These are phyloP conservation scores for Austroboletus olivaceoglutinosus DNA, from an alignment of 1,284 basidiomycete genomes.

Conservation along the genomic window DNA sequence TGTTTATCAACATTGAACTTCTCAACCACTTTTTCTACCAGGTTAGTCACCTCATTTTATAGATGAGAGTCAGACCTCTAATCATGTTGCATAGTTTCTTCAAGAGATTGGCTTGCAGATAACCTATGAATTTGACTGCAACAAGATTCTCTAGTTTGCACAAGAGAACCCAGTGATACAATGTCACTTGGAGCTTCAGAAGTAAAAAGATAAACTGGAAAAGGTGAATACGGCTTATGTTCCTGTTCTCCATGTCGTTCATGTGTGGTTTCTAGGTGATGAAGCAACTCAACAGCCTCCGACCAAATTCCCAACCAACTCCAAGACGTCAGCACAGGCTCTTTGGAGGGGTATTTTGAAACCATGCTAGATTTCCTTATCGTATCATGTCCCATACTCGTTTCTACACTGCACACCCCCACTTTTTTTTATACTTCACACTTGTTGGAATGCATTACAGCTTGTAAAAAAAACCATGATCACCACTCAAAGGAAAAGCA, in stretches of 20 bases:
- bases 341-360: constrained; percentile 64
- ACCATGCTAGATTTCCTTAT: background rate
- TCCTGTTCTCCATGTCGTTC: background rate
- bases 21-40: constrained; percentile 99
- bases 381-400: constrained; percentile 9
- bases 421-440: no score
- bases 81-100: constrained; percentile 67
- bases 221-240: constrained; percentile 52
- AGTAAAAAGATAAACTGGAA: constrained; percentile 96
- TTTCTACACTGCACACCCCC: constrained; percentile 5
- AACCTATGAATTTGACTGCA: constrained; percentile 86
- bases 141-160: constrained; percentile 87
- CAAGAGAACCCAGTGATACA: constrained; percentile 88
- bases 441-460: no score
- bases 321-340: constrained; percentile 69
- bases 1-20: constrained; percentile 99
- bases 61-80: background rate
- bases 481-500: constrained; percentile 13
- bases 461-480: constrained; percentile 15
- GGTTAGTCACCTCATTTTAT: constrained; percentile 42
- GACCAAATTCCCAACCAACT: constrained; percentile 69
- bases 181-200: constrained; percentile 92
- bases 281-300: constrained; percentile 84
- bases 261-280: constrained; percentile 63
- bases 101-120: constrained; percentile 96